These are phyloP conservation scores for Ustilago bromivora DNA, from an alignment of 1,284 basidiomycete genomes.

Conservation along the genomic window DNA sequence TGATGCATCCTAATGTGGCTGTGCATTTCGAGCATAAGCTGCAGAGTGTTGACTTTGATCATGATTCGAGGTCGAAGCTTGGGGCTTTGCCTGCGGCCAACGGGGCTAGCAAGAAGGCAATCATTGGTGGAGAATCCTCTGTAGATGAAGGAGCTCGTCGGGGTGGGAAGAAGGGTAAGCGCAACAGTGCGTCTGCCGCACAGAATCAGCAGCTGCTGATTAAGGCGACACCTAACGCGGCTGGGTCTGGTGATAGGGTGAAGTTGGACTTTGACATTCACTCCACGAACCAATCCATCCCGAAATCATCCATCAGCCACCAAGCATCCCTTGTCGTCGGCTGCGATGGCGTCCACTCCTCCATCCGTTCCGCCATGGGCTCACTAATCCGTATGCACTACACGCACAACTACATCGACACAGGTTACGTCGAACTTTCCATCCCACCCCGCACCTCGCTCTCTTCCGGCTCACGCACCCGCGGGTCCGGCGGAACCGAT, in stretches of 20 bases:
- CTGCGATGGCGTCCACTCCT: conserved; percentile 57
- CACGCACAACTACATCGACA: conserved; percentile 91
- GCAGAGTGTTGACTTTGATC: conserved; percentile 79
- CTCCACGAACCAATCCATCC: conserved; percentile 12
- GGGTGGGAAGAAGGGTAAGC: neutral
- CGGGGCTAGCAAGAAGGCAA: conserved; percentile 11
- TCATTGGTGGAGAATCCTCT: conserved; percentile 17
- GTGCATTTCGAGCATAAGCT: conserved; percentile 86
- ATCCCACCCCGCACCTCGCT: conserved; percentile 80
- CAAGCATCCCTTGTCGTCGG: conserved; percentile 54
- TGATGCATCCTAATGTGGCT: conserved; percentile 76
- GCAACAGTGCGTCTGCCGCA: neutral
- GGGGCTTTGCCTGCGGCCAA: neutral
- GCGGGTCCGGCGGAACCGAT: conserved; percentile 69
- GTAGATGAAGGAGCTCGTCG: conserved; percentile 10
- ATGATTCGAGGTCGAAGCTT: conserved; percentile 58
- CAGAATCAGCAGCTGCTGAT: conserved; percentile 7
- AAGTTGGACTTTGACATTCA: conserved; percentile 41
- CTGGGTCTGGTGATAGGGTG: conserved; percentile 12
- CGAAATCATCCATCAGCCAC: conserved; percentile 18
- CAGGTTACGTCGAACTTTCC: conserved; percentile 95
- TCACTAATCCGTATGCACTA: conserved; percentile 76
- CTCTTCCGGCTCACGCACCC: conserved; percentile 73
- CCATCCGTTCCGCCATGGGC: conserved; percentile 73
- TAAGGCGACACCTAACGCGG: neutral